Conservation (phyloP, 176 grass and related monocot species). For the Zoysia japonica region DNA sequence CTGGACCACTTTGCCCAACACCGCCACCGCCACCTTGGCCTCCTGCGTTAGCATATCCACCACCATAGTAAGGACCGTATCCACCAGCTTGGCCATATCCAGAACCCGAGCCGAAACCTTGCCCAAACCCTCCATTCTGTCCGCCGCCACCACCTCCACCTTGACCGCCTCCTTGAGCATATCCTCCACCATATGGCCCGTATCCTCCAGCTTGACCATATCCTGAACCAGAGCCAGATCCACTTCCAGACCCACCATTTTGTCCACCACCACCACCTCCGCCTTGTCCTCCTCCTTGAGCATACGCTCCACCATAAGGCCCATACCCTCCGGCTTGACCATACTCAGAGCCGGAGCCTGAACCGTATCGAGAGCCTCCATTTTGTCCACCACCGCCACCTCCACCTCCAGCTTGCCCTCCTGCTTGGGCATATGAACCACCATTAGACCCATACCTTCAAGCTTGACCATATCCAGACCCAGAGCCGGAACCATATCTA, state of each 20-base stretch:
- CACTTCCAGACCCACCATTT: neutral
- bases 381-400: neutral
- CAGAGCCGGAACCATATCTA: neutral
- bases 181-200: neutral
- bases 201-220: neutral
- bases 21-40: neutral
- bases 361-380: neutral
- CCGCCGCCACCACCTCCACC: neutral
- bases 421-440: neutral
- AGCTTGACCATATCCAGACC: neutral
- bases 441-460: neutral
- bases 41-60: neutral
- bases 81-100: neutral
- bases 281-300: neutral
- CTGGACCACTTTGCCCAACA: neutral
- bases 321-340: neutral
- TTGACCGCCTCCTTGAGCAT: neutral
- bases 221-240: neutral
- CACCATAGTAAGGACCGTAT: neutral
- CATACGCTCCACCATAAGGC: neutral
- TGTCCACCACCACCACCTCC: neutral
- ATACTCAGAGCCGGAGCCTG: neutral
- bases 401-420: neutral
- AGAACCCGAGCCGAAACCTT: neutral
- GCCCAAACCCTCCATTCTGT: neutral